phyloP scores from a whole-genome alignment of 2,329 filamentous ascomycete species.

The Amauroascus verrucosus region DNA sequence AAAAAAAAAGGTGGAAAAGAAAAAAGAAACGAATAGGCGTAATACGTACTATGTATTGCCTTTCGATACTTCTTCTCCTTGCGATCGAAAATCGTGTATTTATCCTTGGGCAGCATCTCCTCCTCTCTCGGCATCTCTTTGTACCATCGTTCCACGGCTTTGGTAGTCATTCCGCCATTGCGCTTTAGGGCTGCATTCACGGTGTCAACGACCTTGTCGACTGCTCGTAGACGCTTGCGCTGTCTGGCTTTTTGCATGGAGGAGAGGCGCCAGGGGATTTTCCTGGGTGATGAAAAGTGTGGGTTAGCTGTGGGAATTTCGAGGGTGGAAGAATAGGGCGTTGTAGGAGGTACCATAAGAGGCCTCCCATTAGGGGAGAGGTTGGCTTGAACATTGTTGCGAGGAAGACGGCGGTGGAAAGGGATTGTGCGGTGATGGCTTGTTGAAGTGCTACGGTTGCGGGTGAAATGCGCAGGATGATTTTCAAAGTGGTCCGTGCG shows the following conservation, averaged over 20 bases:
- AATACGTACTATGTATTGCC: conserved; percentile 81
- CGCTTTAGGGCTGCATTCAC: conserved; percentile 68
- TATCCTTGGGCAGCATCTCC: conserved; percentile 93
- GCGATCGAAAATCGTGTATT: conserved; percentile 95
- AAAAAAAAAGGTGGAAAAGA: background rate
- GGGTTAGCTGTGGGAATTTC: background rate
- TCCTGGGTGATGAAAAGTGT: conserved; percentile 45
- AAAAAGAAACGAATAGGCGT: background rate
- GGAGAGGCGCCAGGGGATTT: conserved; percentile 93
- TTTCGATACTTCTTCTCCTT: conserved; percentile 95
- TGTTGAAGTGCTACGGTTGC: too few species aligned
- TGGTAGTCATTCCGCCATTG: conserved; percentile 58
- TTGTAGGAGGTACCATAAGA: conserved; percentile 56
- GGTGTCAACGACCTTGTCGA: conserved; percentile 78
- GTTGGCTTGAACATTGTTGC: conserved; percentile 72
- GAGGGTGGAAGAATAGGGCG: background rate
- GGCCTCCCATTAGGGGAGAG: conserved; percentile 63
- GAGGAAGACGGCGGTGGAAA: background rate
- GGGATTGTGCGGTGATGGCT: background rate
- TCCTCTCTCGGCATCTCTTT: conserved; percentile 88
- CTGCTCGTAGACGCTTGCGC: conserved; percentile 67
- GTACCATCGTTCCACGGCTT: conserved; percentile 83
- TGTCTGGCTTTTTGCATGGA: conserved; percentile 82
- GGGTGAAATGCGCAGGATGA: background rate
- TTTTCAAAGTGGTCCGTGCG: conserved; percentile 15